Base-by-base conservation (phyloP, 2,329 filamentous ascomycete genomes). In the Venturia asperata region DNA sequence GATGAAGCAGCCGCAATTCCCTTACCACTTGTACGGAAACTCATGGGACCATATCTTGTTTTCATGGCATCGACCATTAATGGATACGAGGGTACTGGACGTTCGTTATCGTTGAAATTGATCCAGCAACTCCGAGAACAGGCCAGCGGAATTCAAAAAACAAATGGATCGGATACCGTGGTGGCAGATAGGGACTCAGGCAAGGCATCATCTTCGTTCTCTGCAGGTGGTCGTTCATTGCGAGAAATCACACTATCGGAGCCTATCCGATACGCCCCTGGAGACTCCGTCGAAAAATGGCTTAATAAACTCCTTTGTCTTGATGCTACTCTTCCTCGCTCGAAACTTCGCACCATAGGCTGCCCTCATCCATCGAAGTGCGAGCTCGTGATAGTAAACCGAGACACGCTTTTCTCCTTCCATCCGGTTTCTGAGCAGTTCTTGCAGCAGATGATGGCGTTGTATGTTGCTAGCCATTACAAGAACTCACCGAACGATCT, bases 21-120 rank as follows among this genome's bases (percentile, higher is more conserved):
- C 15, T 78, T 99, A 13, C 94, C 94, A 0, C 80, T 97, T 2
- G 94, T 99, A 9, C 85, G 89, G 70, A 97, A 97, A 77, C 82
- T 99, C 49, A 92, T 99, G 85, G 94, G 94, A 0, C 93, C 93
- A 17, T 99, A 99, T 76, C 81, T 99, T 45, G 92, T 97, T 10
- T 99, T 99, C 77, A 97, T 99, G 94, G 92, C 95, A 0, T 99
- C 94, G 0, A 99, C 94, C 1, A 97, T 99, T 79, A 97, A 97
- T 74, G 94, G 94, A 66, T 99, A 99, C 74, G 94, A 99, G 79
- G 94, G 94, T 65, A 99, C 94, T 7, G 94, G 94, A 49, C 87
- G 94, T 66, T 97, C 94, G 0, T 82, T 99, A 6, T 97, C 94
- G 0, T 80, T 99, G 64, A 99, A 99, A 79, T 83, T 99, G 69